These are phyloP conservation scores for Coniochaeta sp. DNA, from an alignment of 2,329 filamentous ascomycete species.

Conservation along the genomic window DNA sequence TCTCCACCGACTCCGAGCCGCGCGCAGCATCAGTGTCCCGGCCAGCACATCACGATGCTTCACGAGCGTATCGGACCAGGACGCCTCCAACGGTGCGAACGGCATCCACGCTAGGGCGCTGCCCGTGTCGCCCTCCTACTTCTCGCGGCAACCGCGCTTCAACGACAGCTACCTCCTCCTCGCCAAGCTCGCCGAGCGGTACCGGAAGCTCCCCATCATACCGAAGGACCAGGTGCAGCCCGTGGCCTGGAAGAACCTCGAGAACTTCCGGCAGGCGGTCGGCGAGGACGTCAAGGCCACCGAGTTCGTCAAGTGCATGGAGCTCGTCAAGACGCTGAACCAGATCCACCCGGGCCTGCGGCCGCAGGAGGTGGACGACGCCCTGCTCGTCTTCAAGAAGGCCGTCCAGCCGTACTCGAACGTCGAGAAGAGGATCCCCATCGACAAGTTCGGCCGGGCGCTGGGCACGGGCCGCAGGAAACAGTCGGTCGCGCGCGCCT, in stretches of 20 bases:
- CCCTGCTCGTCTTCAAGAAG: slow-evolving; percentile 65
- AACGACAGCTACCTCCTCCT: slow-evolving; percentile 77
- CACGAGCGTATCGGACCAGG: neutral
- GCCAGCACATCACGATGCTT: slow-evolving; percentile 9
- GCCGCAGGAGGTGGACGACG: slow-evolving; percentile 59
- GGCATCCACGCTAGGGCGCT: slow-evolving; percentile 60
- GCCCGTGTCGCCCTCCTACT: slow-evolving; percentile 88
- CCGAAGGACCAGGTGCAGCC: slow-evolving; percentile 59
- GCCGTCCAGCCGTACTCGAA: slow-evolving; percentile 66
- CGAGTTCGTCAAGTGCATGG: slow-evolving; percentile 72
- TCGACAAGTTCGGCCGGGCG: slow-evolving; percentile 74
- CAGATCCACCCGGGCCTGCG: slow-evolving; percentile 74
- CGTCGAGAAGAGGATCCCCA: slow-evolving; percentile 49
- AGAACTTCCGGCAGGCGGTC: slow-evolving; percentile 64
- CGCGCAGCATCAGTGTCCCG: slow-evolving; percentile 8
- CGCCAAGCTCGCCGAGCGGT: slow-evolving; percentile 62
- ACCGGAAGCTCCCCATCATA: slow-evolving; percentile 66
- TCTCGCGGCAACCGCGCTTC: slow-evolving; percentile 78
- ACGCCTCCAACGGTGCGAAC: neutral
- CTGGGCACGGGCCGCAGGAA: slow-evolving; percentile 82
- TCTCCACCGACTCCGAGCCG: slow-evolving; percentile 14
- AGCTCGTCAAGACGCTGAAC: slow-evolving; percentile 73
- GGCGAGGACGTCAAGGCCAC: slow-evolving; percentile 69
- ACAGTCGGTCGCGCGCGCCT: slow-evolving; percentile 76
- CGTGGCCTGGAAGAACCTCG: slow-evolving; percentile 73